phyloP scores from a whole-genome alignment of 2,329 filamentous ascomycete species.

The Colletotrichum camelliae region DNA sequence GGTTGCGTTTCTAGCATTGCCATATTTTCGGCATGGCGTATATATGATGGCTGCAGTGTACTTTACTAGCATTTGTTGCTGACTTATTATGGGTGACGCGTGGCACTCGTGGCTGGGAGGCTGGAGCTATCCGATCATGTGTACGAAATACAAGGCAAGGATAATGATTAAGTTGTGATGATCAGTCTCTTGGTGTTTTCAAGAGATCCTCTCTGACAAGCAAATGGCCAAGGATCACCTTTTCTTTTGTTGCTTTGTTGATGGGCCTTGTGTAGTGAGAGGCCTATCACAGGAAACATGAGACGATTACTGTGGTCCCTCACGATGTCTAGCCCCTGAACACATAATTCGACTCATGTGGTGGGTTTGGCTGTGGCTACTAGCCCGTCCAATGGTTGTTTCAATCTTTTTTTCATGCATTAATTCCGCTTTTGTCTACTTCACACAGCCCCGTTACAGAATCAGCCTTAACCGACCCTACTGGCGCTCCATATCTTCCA shows the following conservation, averaged over 20 bases:
- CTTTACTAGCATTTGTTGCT: not conserved
- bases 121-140: not conserved
- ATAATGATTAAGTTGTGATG: not conserved
- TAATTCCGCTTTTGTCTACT: not conserved
- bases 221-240: not conserved
- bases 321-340: not conserved
- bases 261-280: not conserved
- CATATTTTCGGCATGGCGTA: not conserved
- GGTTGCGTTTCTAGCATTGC: not conserved
- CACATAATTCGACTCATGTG: not conserved
- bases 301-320: not conserved
- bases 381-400: not conserved
- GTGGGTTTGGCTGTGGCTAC: not conserved
- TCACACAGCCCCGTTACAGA: not conserved
- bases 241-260: not conserved
- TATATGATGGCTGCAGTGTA: not conserved
- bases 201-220: not conserved
- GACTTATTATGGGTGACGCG: not conserved
- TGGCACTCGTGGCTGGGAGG: not conserved
- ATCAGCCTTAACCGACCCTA: not conserved
- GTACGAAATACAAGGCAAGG: not conserved
- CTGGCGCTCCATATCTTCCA: not conserved
- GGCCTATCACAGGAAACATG: not conserved
- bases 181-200: not conserved
- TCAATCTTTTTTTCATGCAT: not conserved